Percentiles rank a stretch among this genome's conserved stretches.
These are phyloP conservation scores for Mucor lusitanicus DNA, from an alignment of 371 early-diverging fungal genomes.

Conservation along the genomic window DNA sequence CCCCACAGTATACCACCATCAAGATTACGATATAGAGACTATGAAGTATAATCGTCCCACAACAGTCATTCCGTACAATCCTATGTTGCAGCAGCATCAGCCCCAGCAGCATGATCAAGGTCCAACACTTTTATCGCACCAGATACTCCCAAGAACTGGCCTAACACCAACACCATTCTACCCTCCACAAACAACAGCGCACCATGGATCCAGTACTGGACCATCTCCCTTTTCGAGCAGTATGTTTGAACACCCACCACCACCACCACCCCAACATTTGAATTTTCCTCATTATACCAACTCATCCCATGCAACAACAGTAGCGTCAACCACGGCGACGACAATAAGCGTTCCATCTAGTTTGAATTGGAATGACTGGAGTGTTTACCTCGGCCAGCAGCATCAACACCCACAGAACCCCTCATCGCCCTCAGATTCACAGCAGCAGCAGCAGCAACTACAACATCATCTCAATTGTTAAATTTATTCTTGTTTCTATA, in stretches of 20 bases:
- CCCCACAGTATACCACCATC: background rate
- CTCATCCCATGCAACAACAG: background rate
- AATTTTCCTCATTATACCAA: background rate
- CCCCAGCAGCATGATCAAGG: background rate
- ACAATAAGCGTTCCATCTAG: conserved; percentile 11
- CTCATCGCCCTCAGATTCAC: background rate
- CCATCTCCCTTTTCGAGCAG: background rate
- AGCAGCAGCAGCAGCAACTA: background rate
- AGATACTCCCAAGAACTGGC: conserved; percentile 1
- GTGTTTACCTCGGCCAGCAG: conserved; percentile 18
- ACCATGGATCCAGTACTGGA: background rate
- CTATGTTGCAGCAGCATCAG: background rate
- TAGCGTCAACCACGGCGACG: background rate
- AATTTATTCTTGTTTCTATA: background rate
- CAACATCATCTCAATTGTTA: background rate
- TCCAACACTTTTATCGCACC: conserved; percentile 8
- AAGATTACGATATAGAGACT: background rate
- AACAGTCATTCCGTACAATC: background rate
- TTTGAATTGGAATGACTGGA: conserved; percentile 28
- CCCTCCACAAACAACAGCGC: background rate
- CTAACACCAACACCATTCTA: background rate
- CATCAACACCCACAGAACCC: background rate
- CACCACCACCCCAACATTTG: background rate
- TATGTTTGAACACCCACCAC: background rate
- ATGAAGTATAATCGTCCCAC: background rate